Evolutionary conservation across 495 filamentous ascomycete species (phyloP).

Genomic region (Penicillium maclennaniae): DNA sequence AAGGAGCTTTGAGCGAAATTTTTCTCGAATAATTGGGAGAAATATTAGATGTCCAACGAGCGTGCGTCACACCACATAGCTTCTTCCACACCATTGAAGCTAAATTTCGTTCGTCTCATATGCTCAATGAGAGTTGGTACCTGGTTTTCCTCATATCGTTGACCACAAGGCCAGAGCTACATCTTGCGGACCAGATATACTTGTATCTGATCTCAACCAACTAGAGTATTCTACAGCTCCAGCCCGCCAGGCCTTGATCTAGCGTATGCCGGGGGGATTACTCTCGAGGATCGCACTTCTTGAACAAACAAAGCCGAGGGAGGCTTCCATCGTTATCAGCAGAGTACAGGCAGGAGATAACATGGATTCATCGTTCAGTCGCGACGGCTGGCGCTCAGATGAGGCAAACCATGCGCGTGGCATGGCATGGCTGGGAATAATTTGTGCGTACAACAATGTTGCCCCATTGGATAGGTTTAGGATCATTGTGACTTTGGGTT

Average conservation of each 20-base stretch:
- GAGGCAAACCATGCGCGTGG: constrained; percentile 31
- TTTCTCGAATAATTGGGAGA: too few species aligned
- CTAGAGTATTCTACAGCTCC: constrained; percentile 22
- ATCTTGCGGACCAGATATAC: constrained; percentile 37
- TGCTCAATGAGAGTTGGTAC: constrained; percentile 20
- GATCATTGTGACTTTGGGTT: constrained; percentile 11
- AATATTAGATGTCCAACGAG: constrained; percentile 1
- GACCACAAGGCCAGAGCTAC: constrained; percentile 30
- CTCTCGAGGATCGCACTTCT: constrained; percentile 40
- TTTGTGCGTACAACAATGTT: constrained; percentile 19
- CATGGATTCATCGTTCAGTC: constrained; percentile 35
- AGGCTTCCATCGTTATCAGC: constrained; percentile 34
- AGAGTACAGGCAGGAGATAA: constrained; percentile 35
- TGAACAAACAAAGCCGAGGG: constrained; percentile 40
- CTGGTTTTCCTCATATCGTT: constrained; percentile 30
- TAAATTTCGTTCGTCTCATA: constrained; percentile 10
- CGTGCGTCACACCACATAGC: not conserved
- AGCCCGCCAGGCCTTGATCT: constrained; percentile 32
- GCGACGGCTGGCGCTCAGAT: constrained; percentile 28
- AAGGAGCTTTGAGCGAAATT: too few species aligned
- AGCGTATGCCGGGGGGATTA: constrained; percentile 39
- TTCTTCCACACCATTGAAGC: constrained; percentile 14
- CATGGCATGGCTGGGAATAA: constrained; percentile 32
- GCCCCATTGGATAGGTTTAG: constrained; percentile 28
- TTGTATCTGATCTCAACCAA: constrained; percentile 40